Conservation (phyloP, 2,329 filamentous ascomycete species). For the Coniella vitis region DNA sequence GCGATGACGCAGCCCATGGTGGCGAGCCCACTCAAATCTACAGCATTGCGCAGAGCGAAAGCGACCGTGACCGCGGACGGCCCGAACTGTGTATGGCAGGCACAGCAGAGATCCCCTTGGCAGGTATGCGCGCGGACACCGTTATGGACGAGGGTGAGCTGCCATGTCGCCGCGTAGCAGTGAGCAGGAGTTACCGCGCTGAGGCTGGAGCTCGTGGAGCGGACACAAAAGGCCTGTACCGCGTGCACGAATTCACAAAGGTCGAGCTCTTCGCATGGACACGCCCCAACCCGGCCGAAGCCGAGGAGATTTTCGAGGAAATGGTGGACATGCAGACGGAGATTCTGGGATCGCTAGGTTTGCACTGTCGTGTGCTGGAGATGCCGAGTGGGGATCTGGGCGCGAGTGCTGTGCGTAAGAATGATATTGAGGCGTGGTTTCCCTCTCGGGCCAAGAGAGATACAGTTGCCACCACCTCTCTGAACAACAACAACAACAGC, state of each 20-base stretch:
- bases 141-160: conserved; percentile 59
- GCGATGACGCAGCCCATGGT: conserved; percentile 51
- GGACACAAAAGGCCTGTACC: conserved; percentile 89
- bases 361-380: conserved; percentile 83
- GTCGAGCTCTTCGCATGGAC: conserved; percentile 98
- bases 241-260: conserved; percentile 97
- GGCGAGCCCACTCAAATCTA: conserved; percentile 92
- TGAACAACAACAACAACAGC: background rate
- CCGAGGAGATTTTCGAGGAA: conserved; percentile 66
- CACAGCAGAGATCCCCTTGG: conserved; percentile 91
- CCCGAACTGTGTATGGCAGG: conserved; percentile 73
- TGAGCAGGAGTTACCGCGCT: conserved; percentile 89
- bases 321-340: conserved; percentile 82
- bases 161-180: conserved; percentile 73
- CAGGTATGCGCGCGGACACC: conserved; percentile 76
- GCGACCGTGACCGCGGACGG: conserved; percentile 53
- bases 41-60: conserved; percentile 58
- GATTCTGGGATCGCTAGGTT: conserved; percentile 67
- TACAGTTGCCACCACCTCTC: background rate
- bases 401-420: conserved; percentile 78
- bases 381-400: conserved; percentile 89
- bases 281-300: conserved; percentile 41
- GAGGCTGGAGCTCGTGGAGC: conserved; percentile 87
- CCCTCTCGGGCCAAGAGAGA: conserved; percentile 53
- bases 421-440: conserved; percentile 92